Base-by-base conservation (phyloP, 352 stramenopile genomes). In the Pythium vanterpoolii region DNA sequence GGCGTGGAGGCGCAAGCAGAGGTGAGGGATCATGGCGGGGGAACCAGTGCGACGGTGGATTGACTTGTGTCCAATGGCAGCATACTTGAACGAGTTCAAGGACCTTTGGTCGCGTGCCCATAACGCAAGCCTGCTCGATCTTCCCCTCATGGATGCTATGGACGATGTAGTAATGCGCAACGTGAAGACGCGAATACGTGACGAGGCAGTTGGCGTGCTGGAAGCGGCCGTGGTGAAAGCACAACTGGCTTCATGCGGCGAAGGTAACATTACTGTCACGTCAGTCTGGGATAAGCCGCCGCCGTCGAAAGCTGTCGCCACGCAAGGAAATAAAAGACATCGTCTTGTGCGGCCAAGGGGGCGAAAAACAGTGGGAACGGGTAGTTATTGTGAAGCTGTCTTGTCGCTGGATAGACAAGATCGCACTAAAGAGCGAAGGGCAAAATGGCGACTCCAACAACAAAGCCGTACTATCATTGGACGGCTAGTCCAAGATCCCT, bases 81-180 rank as follows among this genome's bases (percentile, higher is more conserved):
- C 31, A 2, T 60, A 45, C 42, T 60, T 60, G 23, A 21, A 53
- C 31, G 30, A 43, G 16, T 60, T 47, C 43, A 52, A 38, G 18
- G 31, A 18, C 6, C 2, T 21, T 8, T 60, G 53, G 53, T 26
- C 23, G 30, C 42, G 33, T 11, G 16, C 19, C 0, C 53, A 60
- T 19, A 24, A 45, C 1, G 11, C 28, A 7, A 46, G 42, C 19
- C 31, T 60, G 19, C 30, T 30, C 13, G 31, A 28, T 23, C 31
- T 53, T 9, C 53, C 42, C 4, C 21, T 16, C n/a, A 40, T 46
- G 10, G 30, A 30, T 0, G 42, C 27, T 28, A 8, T 9, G 4
- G 53, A 45, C 19, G 13, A 27, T 4, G 13, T 9, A 14, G 3
- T 46, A 3, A 14, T 46, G 1, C 13, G 36, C 19, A 36, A 40